These are phyloP conservation scores for Aspergillus sp. DNA, from an alignment of 2,329 filamentous ascomycete species.

Conservation along the genomic window DNA sequence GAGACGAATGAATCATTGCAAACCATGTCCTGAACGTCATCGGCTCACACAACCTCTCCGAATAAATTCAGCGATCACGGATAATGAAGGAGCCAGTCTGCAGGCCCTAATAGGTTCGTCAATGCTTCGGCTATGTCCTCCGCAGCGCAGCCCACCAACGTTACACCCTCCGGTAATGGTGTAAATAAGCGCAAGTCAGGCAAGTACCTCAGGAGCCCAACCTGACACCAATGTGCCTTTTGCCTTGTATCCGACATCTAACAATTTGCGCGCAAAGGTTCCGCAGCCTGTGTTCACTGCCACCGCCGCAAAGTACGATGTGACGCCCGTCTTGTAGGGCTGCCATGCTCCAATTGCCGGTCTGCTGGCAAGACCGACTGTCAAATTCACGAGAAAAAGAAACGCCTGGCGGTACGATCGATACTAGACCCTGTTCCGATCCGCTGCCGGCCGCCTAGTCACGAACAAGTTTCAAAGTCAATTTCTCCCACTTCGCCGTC, in stretches of 20 bases:
- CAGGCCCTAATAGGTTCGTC: conserved; percentile 18
- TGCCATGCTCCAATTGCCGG: conserved; percentile 52
- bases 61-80: not conserved
- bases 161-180: conserved; percentile 33
- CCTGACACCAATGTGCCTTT: not conserved
- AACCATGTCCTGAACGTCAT: conserved; percentile 9
- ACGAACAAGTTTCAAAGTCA: conserved; percentile 24
- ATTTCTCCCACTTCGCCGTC: conserved; percentile 20
- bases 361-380: conserved; percentile 45
- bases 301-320: conserved; percentile 54
- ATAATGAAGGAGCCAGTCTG: conserved; percentile 13
- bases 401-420: conserved; percentile 44
- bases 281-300: conserved; percentile 50
- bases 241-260: not conserved
- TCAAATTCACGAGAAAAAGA: conserved; percentile 53
- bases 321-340: conserved; percentile 49
- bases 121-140: conserved; percentile 38
- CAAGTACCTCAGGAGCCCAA: conserved; percentile 17
- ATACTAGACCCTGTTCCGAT: conserved; percentile 49
- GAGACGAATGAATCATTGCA: not conserved
- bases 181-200: conserved; percentile 42
- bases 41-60: not conserved
- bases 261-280: conserved; percentile 26
- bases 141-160: conserved; percentile 31
- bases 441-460: conserved; percentile 37